These are phyloP conservation scores for Flaveria brownii DNA, from an alignment of 129 eudicot genomes.

Conservation along the genomic window DNA sequence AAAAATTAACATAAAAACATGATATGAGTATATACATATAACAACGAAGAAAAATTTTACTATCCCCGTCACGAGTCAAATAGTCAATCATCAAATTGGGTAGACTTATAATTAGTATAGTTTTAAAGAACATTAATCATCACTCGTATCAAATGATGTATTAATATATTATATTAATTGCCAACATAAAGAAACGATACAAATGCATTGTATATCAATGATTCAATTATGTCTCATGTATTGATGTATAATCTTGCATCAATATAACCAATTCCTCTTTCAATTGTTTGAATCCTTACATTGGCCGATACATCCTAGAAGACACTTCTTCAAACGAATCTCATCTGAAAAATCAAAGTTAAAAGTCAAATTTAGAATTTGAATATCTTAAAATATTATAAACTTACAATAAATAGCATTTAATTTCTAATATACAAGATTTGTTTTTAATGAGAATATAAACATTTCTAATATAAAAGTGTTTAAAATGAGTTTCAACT, in stretches of 20 bases:
- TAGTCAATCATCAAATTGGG: neutral
- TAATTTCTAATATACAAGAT: too few species aligned
- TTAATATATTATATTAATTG: neutral
- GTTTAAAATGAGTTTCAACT: too few species aligned
- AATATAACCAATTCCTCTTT: constrained; percentile 5
- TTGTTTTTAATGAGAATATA: too few species aligned
- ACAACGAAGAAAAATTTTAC: neutral
- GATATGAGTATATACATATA: neutral
- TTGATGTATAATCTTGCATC: neutral
- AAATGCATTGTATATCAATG: neutral
- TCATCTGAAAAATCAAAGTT: constrained; percentile 18
- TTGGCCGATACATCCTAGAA: constrained; percentile 1
- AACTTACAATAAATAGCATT: neutral
- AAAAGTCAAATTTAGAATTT: neutral
- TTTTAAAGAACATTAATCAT: neutral
- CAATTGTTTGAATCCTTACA: constrained; percentile 7
- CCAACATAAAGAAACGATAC: constrained; percentile 1
- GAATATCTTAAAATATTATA: neutral
- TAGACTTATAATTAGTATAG: neutral
- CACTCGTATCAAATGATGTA: neutral
- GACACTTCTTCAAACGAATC: neutral
- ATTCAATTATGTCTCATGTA: neutral
- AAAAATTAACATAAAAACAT: neutral
- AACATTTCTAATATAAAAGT: too few species aligned
- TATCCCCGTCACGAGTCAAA: neutral